Conservation (phyloP, 2,329 filamentous ascomycete species). For the Cladophialophora psammophila region DNA sequence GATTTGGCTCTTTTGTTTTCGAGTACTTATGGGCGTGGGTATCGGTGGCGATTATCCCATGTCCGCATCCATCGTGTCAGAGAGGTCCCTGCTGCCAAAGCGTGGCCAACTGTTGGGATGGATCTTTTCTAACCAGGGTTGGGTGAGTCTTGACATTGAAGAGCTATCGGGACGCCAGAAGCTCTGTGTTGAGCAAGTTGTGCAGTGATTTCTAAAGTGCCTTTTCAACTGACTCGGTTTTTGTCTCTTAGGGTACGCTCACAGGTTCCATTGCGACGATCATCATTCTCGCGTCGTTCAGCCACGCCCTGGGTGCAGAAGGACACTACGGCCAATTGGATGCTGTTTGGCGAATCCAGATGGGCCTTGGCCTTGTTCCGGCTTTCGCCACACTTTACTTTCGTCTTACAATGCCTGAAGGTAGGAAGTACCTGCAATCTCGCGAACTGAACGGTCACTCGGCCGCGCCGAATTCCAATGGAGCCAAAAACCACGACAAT, state of each 20-base stretch:
- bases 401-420: slow-evolving; percentile 37
- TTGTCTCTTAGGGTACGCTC: slow-evolving; percentile 10
- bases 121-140: background rate
- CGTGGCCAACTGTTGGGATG: background rate
- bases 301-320: background rate
- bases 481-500: background rate
- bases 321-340: slow-evolving; percentile 20
- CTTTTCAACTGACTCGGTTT: background rate
- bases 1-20: background rate
- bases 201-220: too few relatives aligned
- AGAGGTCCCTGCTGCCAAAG: slow-evolving; percentile 3
- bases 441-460: background rate
- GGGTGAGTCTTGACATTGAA: background rate
- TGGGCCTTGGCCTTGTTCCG: slow-evolving; percentile 40
- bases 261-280: slow-evolving; percentile 24
- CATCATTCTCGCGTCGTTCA: background rate
- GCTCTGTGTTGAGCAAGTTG: too few relatives aligned
- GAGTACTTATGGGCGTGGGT: slow-evolving; percentile 1
- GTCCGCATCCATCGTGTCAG: slow-evolving; percentile 23
- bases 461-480: background rate
- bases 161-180: too few relatives aligned
- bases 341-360: slow-evolving; percentile 39
- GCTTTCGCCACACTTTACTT: slow-evolving; percentile 39
- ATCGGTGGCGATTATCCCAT: slow-evolving; percentile 26
- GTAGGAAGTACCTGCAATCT: background rate